These are phyloP conservation scores for Moniliella sp. DNA, from an alignment of 1,284 basidiomycete genomes.

Conservation along the genomic window DNA sequence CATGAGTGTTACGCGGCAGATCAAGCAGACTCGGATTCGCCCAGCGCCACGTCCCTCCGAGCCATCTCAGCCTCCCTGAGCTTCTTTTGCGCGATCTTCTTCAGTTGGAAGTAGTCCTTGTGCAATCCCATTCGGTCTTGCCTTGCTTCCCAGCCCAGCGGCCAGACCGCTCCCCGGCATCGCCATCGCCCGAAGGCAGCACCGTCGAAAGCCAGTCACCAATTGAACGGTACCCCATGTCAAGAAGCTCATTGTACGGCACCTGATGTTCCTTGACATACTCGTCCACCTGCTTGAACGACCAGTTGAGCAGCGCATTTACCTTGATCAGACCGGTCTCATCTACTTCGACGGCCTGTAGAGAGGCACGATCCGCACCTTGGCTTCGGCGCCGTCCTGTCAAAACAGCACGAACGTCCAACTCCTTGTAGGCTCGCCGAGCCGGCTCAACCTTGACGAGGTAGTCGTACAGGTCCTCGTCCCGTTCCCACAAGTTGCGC, in stretches of 20 bases:
- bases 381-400: constrained; percentile 81
- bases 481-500: constrained; percentile 60
- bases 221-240: constrained; percentile 75
- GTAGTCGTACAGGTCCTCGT: constrained; percentile 76
- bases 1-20: no score
- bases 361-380: constrained; percentile 59
- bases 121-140: no score
- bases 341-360: constrained; percentile 75
- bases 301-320: constrained; percentile 80
- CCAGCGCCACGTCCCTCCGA: no score
- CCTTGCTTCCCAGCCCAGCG: no score
- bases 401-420: constrained; percentile 70
- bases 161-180: no score
- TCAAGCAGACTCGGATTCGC: no score
- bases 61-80: no score
- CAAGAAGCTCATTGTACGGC: constrained; percentile 67
- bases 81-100: constrained; percentile 27
- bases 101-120: constrained; percentile 25
- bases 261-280: constrained; percentile 67
- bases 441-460: constrained; percentile 88
- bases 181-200: constrained; percentile 36
- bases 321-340: constrained; percentile 80
- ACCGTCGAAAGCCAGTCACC: constrained; percentile 90
- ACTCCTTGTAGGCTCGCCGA: constrained; percentile 58
- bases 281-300: constrained; percentile 60